Percentiles rank a stretch among this genome's conserved stretches.
These are phyloP conservation scores for Sclerotinia spermophila DNA, from an alignment of 2,329 filamentous ascomycete species.

Conservation along the genomic window DNA sequence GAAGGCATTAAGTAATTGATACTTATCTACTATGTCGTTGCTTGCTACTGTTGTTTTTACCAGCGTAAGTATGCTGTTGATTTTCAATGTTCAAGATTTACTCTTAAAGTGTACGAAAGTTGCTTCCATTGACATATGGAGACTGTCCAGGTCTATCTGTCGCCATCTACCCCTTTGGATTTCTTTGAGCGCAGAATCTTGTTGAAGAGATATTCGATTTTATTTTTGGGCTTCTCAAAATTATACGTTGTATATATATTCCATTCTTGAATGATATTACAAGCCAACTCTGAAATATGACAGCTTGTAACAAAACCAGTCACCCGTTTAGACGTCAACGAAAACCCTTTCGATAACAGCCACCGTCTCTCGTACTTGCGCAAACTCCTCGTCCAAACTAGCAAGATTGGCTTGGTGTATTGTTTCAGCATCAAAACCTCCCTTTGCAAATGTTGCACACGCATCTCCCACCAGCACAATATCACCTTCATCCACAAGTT, in stretches of 20 bases:
- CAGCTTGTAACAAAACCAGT: neutral
- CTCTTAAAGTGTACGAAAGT: neutral
- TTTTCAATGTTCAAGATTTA: neutral
- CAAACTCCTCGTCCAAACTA: constrained; percentile 4
- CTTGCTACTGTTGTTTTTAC: neutral
- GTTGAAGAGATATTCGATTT: neutral
- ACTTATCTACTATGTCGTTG: neutral
- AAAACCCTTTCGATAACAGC: neutral
- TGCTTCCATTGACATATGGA: neutral
- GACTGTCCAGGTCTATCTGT: neutral
- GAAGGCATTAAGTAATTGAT: neutral
- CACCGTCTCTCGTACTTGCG: neutral
- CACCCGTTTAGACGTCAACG: neutral
- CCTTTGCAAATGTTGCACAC: constrained; percentile 1
- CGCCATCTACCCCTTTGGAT: neutral
- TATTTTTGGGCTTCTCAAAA: neutral
- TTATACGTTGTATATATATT: neutral
- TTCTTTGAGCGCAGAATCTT: neutral
- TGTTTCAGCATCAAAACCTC: neutral
- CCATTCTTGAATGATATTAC: neutral
- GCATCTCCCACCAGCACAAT: constrained; percentile 1
- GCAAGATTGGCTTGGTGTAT: constrained; percentile 8
- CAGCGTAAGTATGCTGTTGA: neutral
- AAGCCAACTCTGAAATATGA: neutral
- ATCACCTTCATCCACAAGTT: neutral